Percentiles rank a stretch among this genome's conserved stretches.
Evolutionary conservation across 2,329 filamentous ascomycete genomes (phyloP).

Genomic region (Phymatotrichopsis omnivora): DNA sequence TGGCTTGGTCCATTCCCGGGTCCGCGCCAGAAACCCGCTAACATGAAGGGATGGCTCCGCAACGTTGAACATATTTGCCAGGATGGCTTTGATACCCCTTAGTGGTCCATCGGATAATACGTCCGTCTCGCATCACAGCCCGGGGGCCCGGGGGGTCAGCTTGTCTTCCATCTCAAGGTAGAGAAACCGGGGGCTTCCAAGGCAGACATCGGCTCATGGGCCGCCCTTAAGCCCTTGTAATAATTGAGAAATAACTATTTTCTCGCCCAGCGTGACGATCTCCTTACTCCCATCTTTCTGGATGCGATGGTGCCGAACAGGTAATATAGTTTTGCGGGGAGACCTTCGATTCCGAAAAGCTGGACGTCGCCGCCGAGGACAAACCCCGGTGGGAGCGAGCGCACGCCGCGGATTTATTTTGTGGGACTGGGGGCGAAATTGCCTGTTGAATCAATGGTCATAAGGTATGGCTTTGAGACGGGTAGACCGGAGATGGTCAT

Average conservation of each 20-base stretch:
- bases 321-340: slow-evolving; percentile 10
- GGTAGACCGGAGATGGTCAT: too few relatives aligned
- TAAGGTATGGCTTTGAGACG: too few relatives aligned
- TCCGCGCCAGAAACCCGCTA: slow-evolving; percentile 9
- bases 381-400: slow-evolving; percentile 13
- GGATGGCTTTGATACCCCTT: slow-evolving; percentile 1
- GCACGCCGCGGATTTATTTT: too few relatives aligned
- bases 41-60: slow-evolving; percentile 4
- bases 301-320: slow-evolving; percentile 10
- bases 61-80: slow-evolving; percentile 15
- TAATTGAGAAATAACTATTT: slow-evolving; percentile 10
- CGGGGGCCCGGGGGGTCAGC: too few relatives aligned
- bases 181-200: slow-evolving; percentile 10
- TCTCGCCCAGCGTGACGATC: slow-evolving; percentile 18
- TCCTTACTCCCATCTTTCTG: slow-evolving; percentile 9
- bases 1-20: slow-evolving; percentile 15
- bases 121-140: slow-evolving; percentile 15
- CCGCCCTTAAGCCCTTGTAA: slow-evolving; percentile 6
- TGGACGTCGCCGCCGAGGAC: slow-evolving; percentile 18
- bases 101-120: slow-evolving; percentile 10
- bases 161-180: neutral
- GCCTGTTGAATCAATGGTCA: too few relatives aligned
- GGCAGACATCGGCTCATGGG: slow-evolving; percentile 15
- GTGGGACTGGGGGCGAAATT: too few relatives aligned
- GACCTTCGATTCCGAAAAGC: slow-evolving; percentile 13